Evolutionary conservation across 768 basidiomycete species (phyloP), one percentile per base, ranked within the genome.

Genomic region (Mycena epipterygia): DNA sequence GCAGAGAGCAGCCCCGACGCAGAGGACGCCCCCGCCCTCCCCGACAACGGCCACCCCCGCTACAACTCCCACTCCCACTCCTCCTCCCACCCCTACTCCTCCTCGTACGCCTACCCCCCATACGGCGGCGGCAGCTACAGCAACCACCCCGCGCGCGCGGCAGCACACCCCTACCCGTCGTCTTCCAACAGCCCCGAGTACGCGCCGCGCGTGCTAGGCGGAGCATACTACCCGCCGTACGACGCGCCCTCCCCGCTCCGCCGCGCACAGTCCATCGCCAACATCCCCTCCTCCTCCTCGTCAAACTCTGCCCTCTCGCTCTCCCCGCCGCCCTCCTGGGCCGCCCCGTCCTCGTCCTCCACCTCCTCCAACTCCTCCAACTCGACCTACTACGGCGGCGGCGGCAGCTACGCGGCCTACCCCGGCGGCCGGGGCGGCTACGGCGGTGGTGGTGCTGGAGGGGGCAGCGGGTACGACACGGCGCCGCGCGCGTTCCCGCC

Each of bases 1-100:
- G 59, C 68, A 11, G 60, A 62, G 23, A 72, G 70, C 68, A 59
- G 48, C 68, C 72, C 72, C 46, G 72, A 73, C 55, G 72, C 39
- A 11, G 72, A 73, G 48, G 64, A 69, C 11, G 39, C 71, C 57
- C 73, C 57, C 60, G 68, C 37, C 48, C 74, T 72, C 72, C 59
- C 72, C 14, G 75, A 75, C n/a, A n/a, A n/a, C 55, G 63, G 76
- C 16, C 60, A 72, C 48, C 49, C 27, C 37, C 56, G 33, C 49
- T 35, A n/a, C n/a, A n/a, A 51, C 66, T 33, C 30, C 17, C 61
- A 44, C 53, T 49, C 29, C 12, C 42, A 49, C 35, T 8, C 46
- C n/a, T 19, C 46, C 21, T 21, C 46, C 14, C 2, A n/a, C n/a
- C n/a, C n/a, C 51, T 29, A 29, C 49, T 33, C 33, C 42, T 57